These are phyloP conservation scores for Aureobasidium musti DNA, from an alignment of 2,329 filamentous ascomycete species.

Conservation along the genomic window DNA sequence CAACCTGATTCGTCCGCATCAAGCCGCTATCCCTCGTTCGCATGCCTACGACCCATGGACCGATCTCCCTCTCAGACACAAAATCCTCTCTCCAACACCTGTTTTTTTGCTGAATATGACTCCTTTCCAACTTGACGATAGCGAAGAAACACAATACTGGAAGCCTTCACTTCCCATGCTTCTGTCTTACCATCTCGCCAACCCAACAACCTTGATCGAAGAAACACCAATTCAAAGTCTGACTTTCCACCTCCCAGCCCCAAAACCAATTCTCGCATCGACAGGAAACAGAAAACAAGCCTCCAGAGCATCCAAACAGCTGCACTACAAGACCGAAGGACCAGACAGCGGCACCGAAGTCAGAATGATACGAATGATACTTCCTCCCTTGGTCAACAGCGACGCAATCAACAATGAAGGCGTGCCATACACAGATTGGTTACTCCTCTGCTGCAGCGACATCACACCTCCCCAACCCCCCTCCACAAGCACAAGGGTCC, in stretches of 20 bases:
- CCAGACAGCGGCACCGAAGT: not conserved
- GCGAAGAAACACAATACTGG: not conserved
- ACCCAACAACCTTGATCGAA: not conserved
- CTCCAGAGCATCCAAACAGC: not conserved
- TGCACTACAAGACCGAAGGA: not conserved
- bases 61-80: not conserved
- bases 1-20: not conserved
- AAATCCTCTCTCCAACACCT: not conserved
- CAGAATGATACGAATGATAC: slow-evolving; percentile 9
- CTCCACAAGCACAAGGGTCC: not conserved
- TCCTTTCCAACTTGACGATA: not conserved
- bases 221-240: not conserved
- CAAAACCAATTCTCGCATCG: not conserved
- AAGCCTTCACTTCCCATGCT: not conserved
- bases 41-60: slow-evolving; percentile 11
- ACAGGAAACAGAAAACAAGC: not conserved
- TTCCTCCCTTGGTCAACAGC: not conserved
- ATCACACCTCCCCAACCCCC: not conserved
- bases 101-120: slow-evolving; percentile 2
- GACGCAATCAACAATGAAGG: not conserved
- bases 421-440: not conserved
- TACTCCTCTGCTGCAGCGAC: not conserved
- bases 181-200: slow-evolving; percentile 1
- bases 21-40: not conserved
- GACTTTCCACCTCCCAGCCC: not conserved